These are phyloP conservation scores for Stemphylium lycopersici DNA, from an alignment of 2,329 filamentous ascomycete species.

Conservation along the genomic window DNA sequence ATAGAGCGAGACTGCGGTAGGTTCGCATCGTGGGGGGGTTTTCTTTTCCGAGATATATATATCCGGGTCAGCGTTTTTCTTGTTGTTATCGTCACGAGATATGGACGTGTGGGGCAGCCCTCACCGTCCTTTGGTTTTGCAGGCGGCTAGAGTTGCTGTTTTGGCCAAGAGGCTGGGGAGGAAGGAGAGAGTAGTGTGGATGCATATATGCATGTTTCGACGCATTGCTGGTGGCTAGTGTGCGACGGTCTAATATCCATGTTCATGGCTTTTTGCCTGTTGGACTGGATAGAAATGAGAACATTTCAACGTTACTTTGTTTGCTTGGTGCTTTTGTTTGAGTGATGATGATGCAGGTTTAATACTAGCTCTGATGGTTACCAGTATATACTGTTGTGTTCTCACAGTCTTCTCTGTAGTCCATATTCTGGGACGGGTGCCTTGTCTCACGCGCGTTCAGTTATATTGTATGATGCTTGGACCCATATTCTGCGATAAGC, in stretches of 20 bases:
- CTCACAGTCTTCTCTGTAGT: too few relatives aligned
- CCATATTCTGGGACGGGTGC: too few relatives aligned
- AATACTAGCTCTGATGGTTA: too few relatives aligned
- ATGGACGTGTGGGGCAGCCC: background rate
- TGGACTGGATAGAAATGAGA: too few relatives aligned
- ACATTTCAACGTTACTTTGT: too few relatives aligned
- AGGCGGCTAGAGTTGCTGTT: background rate
- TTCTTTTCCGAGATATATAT: background rate
- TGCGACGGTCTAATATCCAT: background rate
- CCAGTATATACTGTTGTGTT: too few relatives aligned
- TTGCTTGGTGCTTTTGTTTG: too few relatives aligned
- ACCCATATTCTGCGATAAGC: too few relatives aligned
- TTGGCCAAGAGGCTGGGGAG: background rate
- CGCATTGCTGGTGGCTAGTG: background rate
- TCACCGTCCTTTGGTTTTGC: background rate
- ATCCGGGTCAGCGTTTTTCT: background rate
- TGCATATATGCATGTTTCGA: background rate
- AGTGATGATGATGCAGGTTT: too few relatives aligned
- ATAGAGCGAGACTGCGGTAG: slow-evolving; percentile 30
- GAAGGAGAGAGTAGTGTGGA: background rate
- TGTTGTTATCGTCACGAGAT: background rate
- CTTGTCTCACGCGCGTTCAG: too few relatives aligned
- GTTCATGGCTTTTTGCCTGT: too few relatives aligned
- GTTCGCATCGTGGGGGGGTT: slow-evolving; percentile 22
- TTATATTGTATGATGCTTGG: too few relatives aligned